Evolutionary conservation across 257 asterid genomes (phyloP).

Genomic region (Jacaranda copaia): DNA sequence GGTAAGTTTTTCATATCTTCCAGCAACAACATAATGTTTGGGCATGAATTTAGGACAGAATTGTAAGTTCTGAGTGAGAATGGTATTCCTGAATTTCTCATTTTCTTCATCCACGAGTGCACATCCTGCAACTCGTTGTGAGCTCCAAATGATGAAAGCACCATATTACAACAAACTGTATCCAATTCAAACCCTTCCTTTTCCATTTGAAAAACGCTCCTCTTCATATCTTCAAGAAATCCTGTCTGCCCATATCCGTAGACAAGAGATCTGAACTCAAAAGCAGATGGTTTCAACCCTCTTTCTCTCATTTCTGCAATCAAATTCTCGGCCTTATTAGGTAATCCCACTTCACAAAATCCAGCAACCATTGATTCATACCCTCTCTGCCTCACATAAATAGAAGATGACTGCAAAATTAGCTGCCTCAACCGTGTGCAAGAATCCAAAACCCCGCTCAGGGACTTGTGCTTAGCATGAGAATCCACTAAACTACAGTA

Average conservation of each 20-base stretch:
- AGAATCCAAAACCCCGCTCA: conserved; percentile 53
- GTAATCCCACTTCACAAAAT: conserved; percentile 67
- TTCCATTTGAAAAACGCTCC: conserved; percentile 56
- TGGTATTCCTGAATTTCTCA: conserved; percentile 53
- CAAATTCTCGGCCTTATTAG: conserved; percentile 66
- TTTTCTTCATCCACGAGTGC: conserved; percentile 67
- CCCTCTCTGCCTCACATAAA: conserved; percentile 65
- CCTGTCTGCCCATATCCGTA: conserved; percentile 85
- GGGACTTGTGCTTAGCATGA: conserved; percentile 58
- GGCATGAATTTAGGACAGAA: conserved; percentile 78
- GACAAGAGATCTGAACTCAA: conserved; percentile 64
- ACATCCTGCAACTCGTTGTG: conserved; percentile 58
- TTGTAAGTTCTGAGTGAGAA: conserved; percentile 75
- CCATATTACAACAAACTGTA: conserved; percentile 80
- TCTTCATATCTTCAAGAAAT: conserved; percentile 73
- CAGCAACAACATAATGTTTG: conserved; percentile 52
- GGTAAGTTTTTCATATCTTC: conserved; percentile 60
- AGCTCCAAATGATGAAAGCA: conserved; percentile 77
- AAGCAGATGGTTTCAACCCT: conserved; percentile 63
- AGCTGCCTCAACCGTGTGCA: conserved; percentile 50
- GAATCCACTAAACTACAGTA: conserved; percentile 68
- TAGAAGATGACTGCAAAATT: conserved; percentile 55
- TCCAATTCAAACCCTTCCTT: conserved; percentile 69
- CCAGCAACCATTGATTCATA: conserved; percentile 68
- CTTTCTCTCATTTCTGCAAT: conserved; percentile 67